Conservation (phyloP, 2,329 filamentous ascomycete species). For the Claviceps quebecensis region DNA sequence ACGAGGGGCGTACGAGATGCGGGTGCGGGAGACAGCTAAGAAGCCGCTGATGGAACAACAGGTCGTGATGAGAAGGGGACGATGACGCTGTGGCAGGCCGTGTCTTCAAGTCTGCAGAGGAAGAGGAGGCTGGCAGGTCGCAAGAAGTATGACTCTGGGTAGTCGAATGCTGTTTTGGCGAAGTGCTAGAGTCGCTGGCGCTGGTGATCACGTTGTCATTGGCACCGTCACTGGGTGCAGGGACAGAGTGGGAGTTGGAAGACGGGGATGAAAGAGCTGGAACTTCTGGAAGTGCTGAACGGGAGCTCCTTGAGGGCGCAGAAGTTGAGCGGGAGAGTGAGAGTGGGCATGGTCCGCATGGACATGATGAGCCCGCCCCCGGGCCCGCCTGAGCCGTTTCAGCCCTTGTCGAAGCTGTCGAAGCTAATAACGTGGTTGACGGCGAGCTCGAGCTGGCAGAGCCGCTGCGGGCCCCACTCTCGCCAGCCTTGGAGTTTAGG, state of each 20-base stretch:
- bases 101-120: conserved; percentile 34
- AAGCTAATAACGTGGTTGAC: background rate
- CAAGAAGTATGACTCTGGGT: conserved; percentile 40
- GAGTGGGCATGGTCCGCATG: background rate
- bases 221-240: background rate
- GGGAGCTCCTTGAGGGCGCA: background rate
- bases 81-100: conserved; percentile 12
- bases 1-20: conserved; percentile 7
- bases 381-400: background rate
- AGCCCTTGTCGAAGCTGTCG: background rate
- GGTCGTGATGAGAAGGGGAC: conserved; percentile 8
- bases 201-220: background rate
- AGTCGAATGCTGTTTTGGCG: conserved; percentile 26
- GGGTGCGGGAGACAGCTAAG: background rate
- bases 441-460: background rate
- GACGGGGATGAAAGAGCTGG: background rate
- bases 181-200: background rate
- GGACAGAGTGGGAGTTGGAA: background rate
- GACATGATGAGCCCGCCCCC: background rate
- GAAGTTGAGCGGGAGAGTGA: background rate
- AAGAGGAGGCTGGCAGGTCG: conserved; percentile 37
- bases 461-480: no score
- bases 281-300: background rate
- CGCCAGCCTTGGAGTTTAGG: no score
- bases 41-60: conserved; percentile 9